phyloP scores from a whole-genome alignment of 2,329 filamentous ascomycete species.

The Paecilomyces formosus region DNA sequence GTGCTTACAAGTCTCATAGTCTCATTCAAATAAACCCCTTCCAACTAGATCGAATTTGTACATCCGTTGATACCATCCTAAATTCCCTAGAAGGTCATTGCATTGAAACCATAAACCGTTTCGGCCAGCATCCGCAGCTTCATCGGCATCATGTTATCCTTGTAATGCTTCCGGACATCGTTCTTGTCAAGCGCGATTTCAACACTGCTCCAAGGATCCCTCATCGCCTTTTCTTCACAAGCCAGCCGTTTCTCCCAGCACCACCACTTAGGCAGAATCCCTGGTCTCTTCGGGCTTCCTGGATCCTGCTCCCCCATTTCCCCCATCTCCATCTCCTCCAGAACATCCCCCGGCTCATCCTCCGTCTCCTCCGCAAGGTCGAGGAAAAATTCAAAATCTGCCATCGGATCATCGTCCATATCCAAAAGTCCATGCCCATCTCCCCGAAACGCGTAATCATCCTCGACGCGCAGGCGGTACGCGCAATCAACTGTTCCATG shows the following conservation, averaged over 20 bases:
- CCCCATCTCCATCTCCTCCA: too few species aligned
- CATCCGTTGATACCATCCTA: background rate
- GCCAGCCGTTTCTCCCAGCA: slow-evolving; percentile 25
- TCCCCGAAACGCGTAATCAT: slow-evolving; percentile 9
- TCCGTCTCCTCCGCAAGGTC: slow-evolving; percentile 25
- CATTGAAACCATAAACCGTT: slow-evolving; percentile 23
- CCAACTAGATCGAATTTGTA: background rate
- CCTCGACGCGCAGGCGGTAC: slow-evolving; percentile 21
- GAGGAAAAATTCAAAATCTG: slow-evolving; percentile 27
- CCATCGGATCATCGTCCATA: slow-evolving; percentile 24
- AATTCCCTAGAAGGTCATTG: background rate
- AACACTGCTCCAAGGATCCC: slow-evolving; percentile 21
- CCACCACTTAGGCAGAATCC: slow-evolving; percentile 43
- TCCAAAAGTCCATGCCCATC: slow-evolving; percentile 14
- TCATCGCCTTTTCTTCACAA: slow-evolving; percentile 32
- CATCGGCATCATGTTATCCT: slow-evolving; percentile 40
- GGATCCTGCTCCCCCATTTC: slow-evolving; percentile 28
- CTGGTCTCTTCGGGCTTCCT: slow-evolving; percentile 15
- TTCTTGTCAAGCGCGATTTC: slow-evolving; percentile 21
- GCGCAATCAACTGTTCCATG: slow-evolving; percentile 16
- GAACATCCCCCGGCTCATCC: too few species aligned
- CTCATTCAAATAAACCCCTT: background rate
- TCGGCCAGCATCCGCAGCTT: slow-evolving; percentile 45
- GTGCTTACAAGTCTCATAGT: background rate
- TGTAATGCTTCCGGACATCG: slow-evolving; percentile 37